A percentile compares a stretch with the other conserved stretches of the same genome.
Conservation (phyloP, 768 basidiomycete species). For the Lactarius vividus region DNA sequence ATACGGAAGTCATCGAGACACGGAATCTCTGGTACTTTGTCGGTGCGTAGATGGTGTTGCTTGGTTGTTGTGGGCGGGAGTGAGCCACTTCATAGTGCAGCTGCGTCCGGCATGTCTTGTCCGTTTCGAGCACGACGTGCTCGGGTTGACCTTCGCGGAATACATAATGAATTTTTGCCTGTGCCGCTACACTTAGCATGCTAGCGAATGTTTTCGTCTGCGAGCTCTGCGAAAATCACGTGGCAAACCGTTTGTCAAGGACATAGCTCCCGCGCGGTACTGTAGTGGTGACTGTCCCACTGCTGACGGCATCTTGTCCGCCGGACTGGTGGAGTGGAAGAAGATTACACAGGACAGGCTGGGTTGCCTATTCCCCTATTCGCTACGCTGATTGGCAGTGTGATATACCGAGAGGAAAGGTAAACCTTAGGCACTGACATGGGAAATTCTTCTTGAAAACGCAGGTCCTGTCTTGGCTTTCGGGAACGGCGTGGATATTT, state of each 20-base stretch:
- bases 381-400: background rate
- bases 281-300: constrained; percentile 53
- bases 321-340: background rate
- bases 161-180: constrained; percentile 26
- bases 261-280: constrained; percentile 59
- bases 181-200: constrained; percentile 59
- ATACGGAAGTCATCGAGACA: constrained; percentile 47
- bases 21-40: too few species aligned
- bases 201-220: constrained; percentile 56
- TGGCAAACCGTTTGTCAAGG: constrained; percentile 61
- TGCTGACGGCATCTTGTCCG: constrained; percentile 40
- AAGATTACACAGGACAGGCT: background rate
- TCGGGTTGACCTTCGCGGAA: constrained; percentile 31
- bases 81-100: too few species aligned
- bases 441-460: background rate
- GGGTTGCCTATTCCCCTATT: background rate
- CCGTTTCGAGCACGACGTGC: constrained; percentile 48
- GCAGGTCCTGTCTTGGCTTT: background rate
- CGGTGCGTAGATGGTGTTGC: too few species aligned
- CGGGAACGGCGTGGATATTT: too few species aligned
- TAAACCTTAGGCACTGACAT: background rate
- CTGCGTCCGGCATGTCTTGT: constrained; percentile 33
- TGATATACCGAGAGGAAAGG: constrained; percentile 14
- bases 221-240: constrained; percentile 66
- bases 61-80: too few species aligned